These are phyloP conservation scores for Lasiosphaeria hispida DNA, from an alignment of 495 filamentous ascomycete genomes.

Conservation along the genomic window DNA sequence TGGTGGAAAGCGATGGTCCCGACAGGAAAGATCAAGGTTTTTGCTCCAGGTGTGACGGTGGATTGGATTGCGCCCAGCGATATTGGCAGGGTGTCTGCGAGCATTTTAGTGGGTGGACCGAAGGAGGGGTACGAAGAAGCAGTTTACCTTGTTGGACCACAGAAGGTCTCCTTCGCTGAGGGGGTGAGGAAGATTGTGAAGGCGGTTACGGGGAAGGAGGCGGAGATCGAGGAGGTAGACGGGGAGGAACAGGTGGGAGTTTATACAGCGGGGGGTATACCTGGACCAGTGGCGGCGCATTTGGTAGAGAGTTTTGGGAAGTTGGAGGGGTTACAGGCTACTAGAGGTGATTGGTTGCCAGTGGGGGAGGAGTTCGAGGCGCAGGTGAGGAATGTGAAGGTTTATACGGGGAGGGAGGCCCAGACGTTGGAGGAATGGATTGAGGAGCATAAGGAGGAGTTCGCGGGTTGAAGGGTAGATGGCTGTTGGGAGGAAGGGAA, in stretches of 20 bases:
- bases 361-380: too few relatives aligned
- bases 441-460: too few relatives aligned
- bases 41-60: background rate
- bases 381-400: too few relatives aligned
- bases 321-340: too few relatives aligned
- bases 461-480: too few relatives aligned
- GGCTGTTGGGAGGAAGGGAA: too few relatives aligned
- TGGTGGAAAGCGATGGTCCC: constrained; percentile 6
- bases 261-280: background rate
- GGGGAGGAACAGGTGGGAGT: background rate
- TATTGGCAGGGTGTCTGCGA: constrained; percentile 10
- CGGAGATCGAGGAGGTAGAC: background rate
- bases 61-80: constrained; percentile 16
- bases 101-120: background rate
- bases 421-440: too few relatives aligned
- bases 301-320: background rate
- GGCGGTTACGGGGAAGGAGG: background rate
- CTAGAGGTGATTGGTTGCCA: too few relatives aligned
- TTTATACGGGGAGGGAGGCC: too few relatives aligned
- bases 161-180: constrained; percentile 2
- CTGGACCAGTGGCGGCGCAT: background rate
- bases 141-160: constrained; percentile 4
- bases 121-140: background rate
- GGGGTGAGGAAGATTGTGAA: background rate
- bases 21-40: background rate